These are phyloP conservation scores for Apiotrichum gracile DNA, from an alignment of 1,284 basidiomycete genomes.

Conservation along the genomic window DNA sequence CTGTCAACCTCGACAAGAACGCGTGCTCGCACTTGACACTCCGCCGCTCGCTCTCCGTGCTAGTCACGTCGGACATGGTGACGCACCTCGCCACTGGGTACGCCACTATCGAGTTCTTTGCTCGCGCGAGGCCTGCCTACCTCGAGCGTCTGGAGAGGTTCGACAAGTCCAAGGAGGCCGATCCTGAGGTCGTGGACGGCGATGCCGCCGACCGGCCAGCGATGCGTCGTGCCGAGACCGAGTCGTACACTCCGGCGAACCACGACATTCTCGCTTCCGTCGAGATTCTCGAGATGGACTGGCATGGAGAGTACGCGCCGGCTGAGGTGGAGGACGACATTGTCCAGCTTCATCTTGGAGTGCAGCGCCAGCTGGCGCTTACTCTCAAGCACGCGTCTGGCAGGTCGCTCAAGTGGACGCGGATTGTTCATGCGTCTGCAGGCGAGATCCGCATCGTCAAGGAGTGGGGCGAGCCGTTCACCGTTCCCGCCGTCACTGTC, in stretches of 20 bases:
- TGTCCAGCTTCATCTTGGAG: slow-evolving; percentile 84
- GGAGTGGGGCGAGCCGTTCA: slow-evolving; percentile 65
- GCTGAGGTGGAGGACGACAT: slow-evolving; percentile 79
- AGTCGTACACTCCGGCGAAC: slow-evolving; percentile 78
- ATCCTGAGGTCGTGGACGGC: too few species aligned
- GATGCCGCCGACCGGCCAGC: slow-evolving; percentile 46
- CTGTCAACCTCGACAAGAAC: slow-evolving; percentile 66
- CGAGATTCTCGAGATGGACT: slow-evolving; percentile 78
- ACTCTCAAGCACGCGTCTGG: slow-evolving; percentile 82
- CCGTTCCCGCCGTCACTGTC: slow-evolving; percentile 60
- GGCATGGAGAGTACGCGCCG: slow-evolving; percentile 75
- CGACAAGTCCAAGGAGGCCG: slow-evolving; percentile 7
- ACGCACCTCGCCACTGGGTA: slow-evolving; percentile 67
- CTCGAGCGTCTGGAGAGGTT: slow-evolving; percentile 77
- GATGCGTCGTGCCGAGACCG: slow-evolving; percentile 86
- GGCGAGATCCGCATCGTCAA: slow-evolving; percentile 78
- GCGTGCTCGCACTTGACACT: slow-evolving; percentile 72
- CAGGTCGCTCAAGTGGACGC: slow-evolving; percentile 76
- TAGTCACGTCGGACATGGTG: slow-evolving; percentile 65
- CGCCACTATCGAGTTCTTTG: slow-evolving; percentile 83
- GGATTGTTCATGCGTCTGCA: slow-evolving; percentile 49
- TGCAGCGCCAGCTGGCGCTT: slow-evolving; percentile 77
- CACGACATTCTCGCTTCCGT: slow-evolving; percentile 85
- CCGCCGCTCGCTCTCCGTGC: slow-evolving; percentile 70
- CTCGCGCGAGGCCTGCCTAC: slow-evolving; percentile 69